Evolutionary conservation across 805 yeast genomes (phyloP).

Genomic region (Candida silvicultrix): DNA sequence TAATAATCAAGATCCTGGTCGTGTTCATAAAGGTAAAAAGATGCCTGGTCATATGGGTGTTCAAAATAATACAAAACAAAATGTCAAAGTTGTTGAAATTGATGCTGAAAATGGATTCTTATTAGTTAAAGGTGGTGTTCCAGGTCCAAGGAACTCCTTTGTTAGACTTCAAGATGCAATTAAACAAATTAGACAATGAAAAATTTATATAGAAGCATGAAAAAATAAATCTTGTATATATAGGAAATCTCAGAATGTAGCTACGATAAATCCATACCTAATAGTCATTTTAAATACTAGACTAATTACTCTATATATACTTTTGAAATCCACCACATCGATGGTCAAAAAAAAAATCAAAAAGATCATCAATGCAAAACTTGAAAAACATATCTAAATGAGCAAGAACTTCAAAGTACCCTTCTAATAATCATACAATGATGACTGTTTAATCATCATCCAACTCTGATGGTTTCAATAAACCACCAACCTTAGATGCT

Average conservation of each 20-base stretch:
- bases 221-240: neutral
- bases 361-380: neutral
- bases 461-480: constrained; percentile 90
- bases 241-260: neutral
- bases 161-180: constrained; percentile 79
- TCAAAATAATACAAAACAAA: constrained; percentile 64
- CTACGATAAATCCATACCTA: neutral
- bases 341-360: neutral
- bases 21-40: constrained; percentile 93
- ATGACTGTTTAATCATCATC: constrained; percentile 52
- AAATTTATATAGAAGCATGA: neutral
- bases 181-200: constrained; percentile 26
- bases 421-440: too few relatives aligned
- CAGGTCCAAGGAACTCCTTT: constrained; percentile 77
- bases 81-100: constrained; percentile 68
- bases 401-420: constrained; percentile 2
- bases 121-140: constrained; percentile 81
- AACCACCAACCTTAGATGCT: constrained; percentile 86
- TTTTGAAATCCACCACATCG: neutral
- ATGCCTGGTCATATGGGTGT: constrained; percentile 99
- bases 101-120: constrained; percentile 79
- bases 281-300: neutral
- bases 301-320: neutral
- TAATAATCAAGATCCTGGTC: constrained; percentile 91
- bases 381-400: too few relatives aligned